These are phyloP conservation scores for Lactarius pseudohatsudake DNA, from an alignment of 768 basidiomycete species.

Conservation along the genomic window DNA sequence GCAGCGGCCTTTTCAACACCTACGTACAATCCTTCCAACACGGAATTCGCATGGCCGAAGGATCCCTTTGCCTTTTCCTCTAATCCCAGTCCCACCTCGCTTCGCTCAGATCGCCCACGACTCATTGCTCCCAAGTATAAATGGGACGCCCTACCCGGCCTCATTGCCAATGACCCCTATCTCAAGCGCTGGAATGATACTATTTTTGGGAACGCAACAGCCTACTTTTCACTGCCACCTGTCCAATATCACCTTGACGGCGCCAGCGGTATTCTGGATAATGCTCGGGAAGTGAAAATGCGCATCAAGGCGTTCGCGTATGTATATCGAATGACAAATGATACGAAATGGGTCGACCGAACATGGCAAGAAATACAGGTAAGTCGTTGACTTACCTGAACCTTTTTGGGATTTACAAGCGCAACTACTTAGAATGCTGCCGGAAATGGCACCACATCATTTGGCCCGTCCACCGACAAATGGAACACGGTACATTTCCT, in stretches of 20 bases:
- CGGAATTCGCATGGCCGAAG: constrained; percentile 67
- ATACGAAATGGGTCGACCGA: constrained; percentile 89
- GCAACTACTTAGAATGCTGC: constrained; percentile 60
- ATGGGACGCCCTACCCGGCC: constrained; percentile 75
- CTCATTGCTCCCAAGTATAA: constrained; percentile 91
- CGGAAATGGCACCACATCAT: constrained; percentile 61
- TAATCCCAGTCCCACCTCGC: constrained; percentile 55
- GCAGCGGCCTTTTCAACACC: constrained; percentile 67
- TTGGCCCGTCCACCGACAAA: constrained; percentile 60
- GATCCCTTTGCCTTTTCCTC: constrained; percentile 69
- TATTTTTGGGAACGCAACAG: constrained; percentile 85
- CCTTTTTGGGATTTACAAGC: constrained; percentile 6
- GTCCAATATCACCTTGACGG: constrained; percentile 77
- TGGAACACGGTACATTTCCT: constrained; percentile 96
- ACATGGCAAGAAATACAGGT: constrained; percentile 83
- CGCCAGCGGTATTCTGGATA: constrained; percentile 88
- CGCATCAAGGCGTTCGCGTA: constrained; percentile 92
- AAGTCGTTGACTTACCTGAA: constrained; percentile 32
- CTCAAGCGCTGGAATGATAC: constrained; percentile 85
- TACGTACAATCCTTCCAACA: constrained; percentile 62
- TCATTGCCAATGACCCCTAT: constrained; percentile 85
- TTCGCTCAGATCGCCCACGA: constrained; percentile 81
- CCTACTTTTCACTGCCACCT: constrained; percentile 61
- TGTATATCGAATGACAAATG: constrained; percentile 85
- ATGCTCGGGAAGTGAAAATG: constrained; percentile 85